Percentiles rank a stretch among this genome's conserved stretches.
Conservation (phyloP, 2,329 filamentous ascomycete genomes). For the Ilyonectria robusta region DNA sequence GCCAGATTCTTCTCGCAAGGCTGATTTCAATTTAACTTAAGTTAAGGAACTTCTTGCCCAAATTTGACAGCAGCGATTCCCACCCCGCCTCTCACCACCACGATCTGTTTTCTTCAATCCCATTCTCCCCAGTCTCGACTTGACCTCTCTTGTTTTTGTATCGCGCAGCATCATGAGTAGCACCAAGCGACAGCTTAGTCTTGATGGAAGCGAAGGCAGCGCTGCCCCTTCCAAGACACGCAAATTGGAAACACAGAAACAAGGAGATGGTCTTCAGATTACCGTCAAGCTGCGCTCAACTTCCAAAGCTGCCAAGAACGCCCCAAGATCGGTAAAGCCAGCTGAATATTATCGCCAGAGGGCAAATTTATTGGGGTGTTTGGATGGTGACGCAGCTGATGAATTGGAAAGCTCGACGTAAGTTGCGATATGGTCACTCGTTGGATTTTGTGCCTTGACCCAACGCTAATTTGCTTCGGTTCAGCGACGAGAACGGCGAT, state of each 20-base stretch:
- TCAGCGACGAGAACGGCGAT: not conserved
- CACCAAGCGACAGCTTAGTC: not conserved
- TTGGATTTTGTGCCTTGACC: not conserved
- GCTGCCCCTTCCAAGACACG: not conserved
- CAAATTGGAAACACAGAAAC: not conserved
- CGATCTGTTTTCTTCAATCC: too few species aligned
- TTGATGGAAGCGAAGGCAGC: not conserved
- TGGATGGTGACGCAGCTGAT: not conserved
- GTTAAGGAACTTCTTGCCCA: too few species aligned
- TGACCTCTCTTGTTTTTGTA: too few species aligned
- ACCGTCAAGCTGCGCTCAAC: not conserved
- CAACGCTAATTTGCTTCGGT: not conserved
- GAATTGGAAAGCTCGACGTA: not conserved
- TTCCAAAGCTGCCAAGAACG: not conserved
- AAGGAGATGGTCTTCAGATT: not conserved
- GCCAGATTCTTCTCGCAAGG: too few species aligned
- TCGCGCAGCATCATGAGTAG: not conserved
- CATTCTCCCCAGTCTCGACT: too few species aligned
- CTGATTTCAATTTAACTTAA: too few species aligned
- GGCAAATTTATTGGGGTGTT: not conserved
- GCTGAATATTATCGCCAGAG: not conserved
- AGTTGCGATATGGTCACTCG: not conserved
- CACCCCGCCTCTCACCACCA: too few species aligned
- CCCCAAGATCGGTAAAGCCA: not conserved
- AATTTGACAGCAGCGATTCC: too few species aligned